Evolutionary conservation across 1,139 yeast species (phyloP), one percentile per base, ranked within the genome.

Genomic region (Cylindricascospora bacillispora): DNA sequence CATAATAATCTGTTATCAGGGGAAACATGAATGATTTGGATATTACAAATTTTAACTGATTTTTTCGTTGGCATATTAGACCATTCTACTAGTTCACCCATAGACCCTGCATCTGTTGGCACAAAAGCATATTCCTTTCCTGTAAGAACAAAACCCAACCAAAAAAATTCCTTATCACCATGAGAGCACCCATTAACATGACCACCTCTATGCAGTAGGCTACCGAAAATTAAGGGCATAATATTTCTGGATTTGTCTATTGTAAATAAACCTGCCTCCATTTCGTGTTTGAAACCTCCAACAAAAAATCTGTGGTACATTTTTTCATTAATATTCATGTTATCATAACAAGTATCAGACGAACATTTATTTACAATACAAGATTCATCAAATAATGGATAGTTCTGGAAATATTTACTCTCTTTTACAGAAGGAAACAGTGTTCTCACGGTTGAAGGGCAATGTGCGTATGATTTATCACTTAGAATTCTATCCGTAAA

Each of bases 101-200:
- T 18, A 11, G 12, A 13, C 19, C 19, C 26, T 14, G 13, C 21
- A 29, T 24, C 11, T 3, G 21, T 13, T 4, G 33, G 33, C 12
- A 29, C 18, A 6, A 28, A 30, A 4, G 35, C 28, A 22, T 26
- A 34, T 3, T 24, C 26, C 10, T 22, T 22, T 22, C 28, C 31
- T 10, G 26, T 22, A 12, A 28, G 11, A 3, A 33, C 56, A 28
- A 65, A 47, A 1, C 70, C 67, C 6, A 70, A 39, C 75, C 76
- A 70, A 42, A 67, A 70, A 44, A 67, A 54, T 39, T 70, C 76
- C 39, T 70, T 70, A 34, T 70, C 77, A 2, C 74, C 74, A 60
- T 69, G 65, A 9, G 65, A 32, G 15, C 38, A 41, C 7, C 27
- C 24, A 3, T 23, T 25, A 7, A 36, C 20, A 3, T 44, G 43